Base-by-base conservation (phyloP, 2,329 filamentous ascomycete species). In the Cadophora gregata region DNA sequence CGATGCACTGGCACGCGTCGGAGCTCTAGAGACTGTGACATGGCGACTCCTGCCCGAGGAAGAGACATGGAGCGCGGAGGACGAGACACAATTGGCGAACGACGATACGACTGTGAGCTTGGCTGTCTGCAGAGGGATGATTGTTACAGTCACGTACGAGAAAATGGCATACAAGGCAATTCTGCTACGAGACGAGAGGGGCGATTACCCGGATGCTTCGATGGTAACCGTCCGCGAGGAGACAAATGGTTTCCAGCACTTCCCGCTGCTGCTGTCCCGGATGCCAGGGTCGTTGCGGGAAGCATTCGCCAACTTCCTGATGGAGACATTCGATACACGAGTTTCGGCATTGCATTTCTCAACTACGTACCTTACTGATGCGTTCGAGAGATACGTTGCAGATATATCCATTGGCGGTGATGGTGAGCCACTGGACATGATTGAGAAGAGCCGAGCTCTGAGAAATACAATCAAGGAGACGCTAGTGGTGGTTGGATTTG, bases 221-320 rank as follows among this genome's bases (percentile, higher is more conserved):
- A 69, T 66, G 36, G 60, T 69, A 9, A 67, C 62, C 4, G 50
- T 50, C 24, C 61, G 51, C 25, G 55, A 56, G 38, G 68, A 66
- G 29, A 62, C 58, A 48, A 51, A 67, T 59, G 73, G 70, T 16
- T 83, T 82, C 72, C 78, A 81, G 9, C 73, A 77, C 4, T 78
- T 83, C 24, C 81, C 82, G 0, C 73, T 84, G 10, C 71, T 83
- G 21, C 72, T 83, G 36, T 75, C 79, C 10, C 81, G 80, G 66
- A 83, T 84, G 81, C 81, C 82, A 0, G 77, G 74, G 1, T 72
- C 79, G 0, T 67, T 83, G 4, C 78, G 81, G 25, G 77, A 81
- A 10, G 76, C 78, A 10, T 80, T 83, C 60, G 70, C 80, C 12
- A 75, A 80, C 42, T 83, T 81, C 71, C 73, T 84, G 25, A 66